Evolutionary conservation across 2,329 filamentous ascomycete species (phyloP), one percentile per base, ranked within the genome.

Genomic region (Pyrenophora tritici-repentis): DNA sequence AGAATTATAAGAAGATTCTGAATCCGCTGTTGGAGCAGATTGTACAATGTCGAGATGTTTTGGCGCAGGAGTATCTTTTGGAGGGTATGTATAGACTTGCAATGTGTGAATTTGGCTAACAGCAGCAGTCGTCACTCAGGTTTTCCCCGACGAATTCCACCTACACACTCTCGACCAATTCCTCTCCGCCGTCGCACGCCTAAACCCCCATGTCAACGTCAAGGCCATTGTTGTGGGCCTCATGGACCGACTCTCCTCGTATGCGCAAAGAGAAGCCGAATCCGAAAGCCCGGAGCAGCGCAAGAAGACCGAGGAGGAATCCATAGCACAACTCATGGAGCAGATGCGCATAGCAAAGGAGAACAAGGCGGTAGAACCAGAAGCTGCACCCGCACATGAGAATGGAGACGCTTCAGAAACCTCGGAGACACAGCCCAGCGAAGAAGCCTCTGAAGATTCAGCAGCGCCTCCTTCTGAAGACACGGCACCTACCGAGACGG

Each of bases 131-230:
- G 96, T 99, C 61, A 99, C 93, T 4, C 95, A 99, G 75, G 94
- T 97, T 44, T 99, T 99, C 78, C 94, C 94, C 1, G 94, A 99
- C 75, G 94, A 99, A 71, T 99, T 93, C 73, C 95, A 99, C 75
- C 84, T 99, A 17, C 92, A 99, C 71, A 99, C 94, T 0, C 84
- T 99, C 26, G 94, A 97, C 70, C 89, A 97, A 71, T 90, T 99
- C 72, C 85, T 99, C 29, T 94, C 89, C 7, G 94, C 94, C 6
- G 96, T 96, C 29, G 91, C 93, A 12, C 83, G 93, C 50, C 81
- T 99, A 32, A 97, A 99, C 67, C 94, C 93, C 0, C 90, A 97
- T 68, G 94, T 99, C 66, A 96, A 99, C 63, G 87, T 99, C 76
- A 99, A 99, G 78, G 89, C 90, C 39, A 99, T 99, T 50, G 93